Evolutionary conservation across 73 alveolate species (phyloP), one percentile per base, ranked within the genome.

Genomic region (Paramecium tetraurelia): DNA sequence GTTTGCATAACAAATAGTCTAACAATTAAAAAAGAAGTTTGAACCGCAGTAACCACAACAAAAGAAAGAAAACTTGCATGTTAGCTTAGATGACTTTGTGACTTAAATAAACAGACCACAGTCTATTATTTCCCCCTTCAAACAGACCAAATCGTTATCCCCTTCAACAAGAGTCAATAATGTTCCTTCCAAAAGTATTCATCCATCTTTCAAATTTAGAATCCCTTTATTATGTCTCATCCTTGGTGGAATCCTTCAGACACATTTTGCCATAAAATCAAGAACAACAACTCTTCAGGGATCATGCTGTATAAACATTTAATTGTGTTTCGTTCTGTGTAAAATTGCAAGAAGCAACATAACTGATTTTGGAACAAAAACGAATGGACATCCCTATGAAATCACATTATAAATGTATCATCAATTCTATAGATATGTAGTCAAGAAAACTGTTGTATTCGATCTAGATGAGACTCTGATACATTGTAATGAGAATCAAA

Each of bases 391-490:
- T 80, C 46, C 75, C 70, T 2, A 41, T 31, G 16, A 80, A 41
- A 80, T 11, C 84, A 27, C 11, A 63, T 33, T 63, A 33, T 27
- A 44, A 41, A 80, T 80, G 70, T 80, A 80, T 40, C 18, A 35
- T 40, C 22, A 75, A 75, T 31, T 1, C 16, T 5, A 10, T 80
- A 3, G 36, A 59, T 16, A 14, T 5, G 36, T 46, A 88, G 93
- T 71, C 29, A 93, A 92, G 70, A 95, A 95, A 59, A 84, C 95
- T 1, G 72, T 93, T 11, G 93, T 95, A 3, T 97, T 97, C 92
- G 99, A 97, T 93, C 85, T 97, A 92, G 99, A 97, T 92, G 99
- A 97, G 90, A 97, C 99, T 50, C 93, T 97, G 21, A 93, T 97
- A 18, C 99, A 97, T 90, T 97, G 99, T 41, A 95, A 92, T 92